Percentiles rank a stretch among this genome's conserved stretches.
Conservation (phyloP, 495 filamentous ascomycete genomes). For the Podospora anserina region DNA sequence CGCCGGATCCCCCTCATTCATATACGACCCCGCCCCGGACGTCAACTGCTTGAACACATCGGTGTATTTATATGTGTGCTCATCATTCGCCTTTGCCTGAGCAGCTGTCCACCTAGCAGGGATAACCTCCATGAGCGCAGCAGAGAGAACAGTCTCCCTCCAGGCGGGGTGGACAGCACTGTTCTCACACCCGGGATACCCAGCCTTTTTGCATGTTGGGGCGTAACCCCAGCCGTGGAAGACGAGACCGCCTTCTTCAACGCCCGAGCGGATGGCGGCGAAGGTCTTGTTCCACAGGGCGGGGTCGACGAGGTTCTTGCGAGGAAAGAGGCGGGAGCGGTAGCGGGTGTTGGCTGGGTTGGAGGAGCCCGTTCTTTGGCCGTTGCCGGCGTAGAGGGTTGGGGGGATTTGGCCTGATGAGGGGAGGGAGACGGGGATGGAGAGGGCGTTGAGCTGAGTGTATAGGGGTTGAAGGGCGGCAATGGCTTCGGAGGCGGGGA, state of each 20-base stretch:
- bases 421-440: slow-evolving; percentile 33
- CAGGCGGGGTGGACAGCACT: slow-evolving; percentile 56
- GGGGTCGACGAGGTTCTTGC: slow-evolving; percentile 43
- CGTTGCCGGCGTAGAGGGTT: slow-evolving; percentile 26
- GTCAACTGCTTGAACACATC: slow-evolving; percentile 35
- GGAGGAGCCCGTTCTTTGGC: slow-evolving; percentile 19
- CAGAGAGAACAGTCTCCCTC: slow-evolving; percentile 53
- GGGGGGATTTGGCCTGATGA: slow-evolving; percentile 12
- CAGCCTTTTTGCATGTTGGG: slow-evolving; percentile 31
- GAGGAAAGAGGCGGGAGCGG: slow-evolving; percentile 54
- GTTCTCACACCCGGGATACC: slow-evolving; percentile 37
- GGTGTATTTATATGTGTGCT: slow-evolving; percentile 25
- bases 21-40: slow-evolving; percentile 42
- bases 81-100: slow-evolving; percentile 28
- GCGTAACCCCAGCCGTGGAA: slow-evolving; percentile 46
- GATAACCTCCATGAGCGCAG: slow-evolving; percentile 40
- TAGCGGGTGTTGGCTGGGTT: slow-evolving; percentile 35
- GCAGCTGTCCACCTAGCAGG: slow-evolving; percentile 27
- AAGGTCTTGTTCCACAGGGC: slow-evolving; percentile 46
- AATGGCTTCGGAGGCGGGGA: slow-evolving; percentile 29
- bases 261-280: slow-evolving; percentile 46
- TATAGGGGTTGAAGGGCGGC: slow-evolving; percentile 47
- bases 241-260: slow-evolving; percentile 42
- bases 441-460: slow-evolving; percentile 34
- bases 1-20: slow-evolving; percentile 51